Percentiles rank a stretch among this genome's conserved stretches.
These are phyloP conservation scores for Euphorbia tirucalli DNA, from an alignment of 345 rosid species.

Conservation along the genomic window DNA sequence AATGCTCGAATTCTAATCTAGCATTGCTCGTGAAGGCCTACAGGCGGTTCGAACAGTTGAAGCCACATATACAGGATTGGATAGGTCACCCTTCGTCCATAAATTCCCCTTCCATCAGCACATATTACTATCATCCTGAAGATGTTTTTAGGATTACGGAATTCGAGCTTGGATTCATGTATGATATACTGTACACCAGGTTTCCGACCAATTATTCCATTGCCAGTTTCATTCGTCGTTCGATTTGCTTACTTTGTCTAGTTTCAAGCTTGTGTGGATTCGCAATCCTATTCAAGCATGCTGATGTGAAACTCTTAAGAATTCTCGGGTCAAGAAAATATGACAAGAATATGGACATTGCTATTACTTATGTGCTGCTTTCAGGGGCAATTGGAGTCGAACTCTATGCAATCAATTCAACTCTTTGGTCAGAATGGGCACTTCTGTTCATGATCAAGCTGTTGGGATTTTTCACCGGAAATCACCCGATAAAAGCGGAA, in stretches of 20 bases:
- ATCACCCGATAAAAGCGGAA: no score
- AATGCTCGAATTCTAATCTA: slow-evolving; percentile 1
- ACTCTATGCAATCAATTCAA: neutral
- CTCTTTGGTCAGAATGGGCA: slow-evolving; percentile 11
- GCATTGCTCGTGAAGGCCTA: slow-evolving; percentile 14
- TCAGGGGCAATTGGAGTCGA: slow-evolving; percentile 8
- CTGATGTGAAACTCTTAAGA: neutral
- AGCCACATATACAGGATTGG: slow-evolving; percentile 25
- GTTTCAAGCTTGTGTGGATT: slow-evolving; percentile 9
- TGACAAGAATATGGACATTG: slow-evolving; percentile 1
- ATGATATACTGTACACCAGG: slow-evolving; percentile 20
- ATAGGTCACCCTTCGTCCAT: slow-evolving; percentile 18
- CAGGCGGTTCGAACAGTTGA: slow-evolving; percentile 16
- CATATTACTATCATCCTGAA: neutral
- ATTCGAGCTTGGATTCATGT: slow-evolving; percentile 14
- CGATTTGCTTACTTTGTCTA: slow-evolving; percentile 1
- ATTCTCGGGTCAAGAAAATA: slow-evolving; percentile 5
- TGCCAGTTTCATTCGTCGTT: neutral
- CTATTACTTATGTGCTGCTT: slow-evolving; percentile 2
- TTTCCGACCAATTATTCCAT: neutral
- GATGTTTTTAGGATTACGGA: slow-evolving; percentile 16
- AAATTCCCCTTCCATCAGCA: neutral
- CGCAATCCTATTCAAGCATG: slow-evolving; percentile 9
- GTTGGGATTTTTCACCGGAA: no score
- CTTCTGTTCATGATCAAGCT: slow-evolving; percentile 3